Base-by-base conservation (phyloP, 2,329 filamentous ascomycete genomes). In the Penicillium nordicum region DNA sequence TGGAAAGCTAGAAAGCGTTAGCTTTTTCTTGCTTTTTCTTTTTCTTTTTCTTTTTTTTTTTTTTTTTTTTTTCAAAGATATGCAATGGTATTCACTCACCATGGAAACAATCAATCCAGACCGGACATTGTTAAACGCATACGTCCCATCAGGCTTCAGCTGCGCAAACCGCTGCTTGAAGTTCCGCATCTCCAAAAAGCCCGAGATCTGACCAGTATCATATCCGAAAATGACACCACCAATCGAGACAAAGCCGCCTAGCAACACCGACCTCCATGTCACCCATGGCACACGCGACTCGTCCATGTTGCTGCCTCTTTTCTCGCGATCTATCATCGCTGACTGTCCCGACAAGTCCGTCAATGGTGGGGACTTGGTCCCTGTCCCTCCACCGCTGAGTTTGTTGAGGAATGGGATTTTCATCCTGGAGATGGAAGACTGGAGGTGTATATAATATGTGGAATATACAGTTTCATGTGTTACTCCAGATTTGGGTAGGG, bases 171-270 rank as follows among this genome's bases (percentile, higher is more conserved):
- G 70, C 25, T 70, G 52, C 25, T 75, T 65, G 55, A 76, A 78
- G 62, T 79, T 67, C 0, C 63, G 57, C 75, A 77, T 78, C 36
- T 71, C 69, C 36, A 77, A 62, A 55, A 79, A 74, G 6, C 76
- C 76, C 1, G 72, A 74, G 52, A 79, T 78, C 61, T 78, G 76
- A 57, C 76, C 74, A 16, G 76, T 77, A 48, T 78, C 74, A 50
- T 76, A 77, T 16, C 75, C 74, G 48, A 76, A 76, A 21, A 78
- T 73, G 18, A 78, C 69, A 50, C 76, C 76, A 32, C 76, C 76
- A 66, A 78, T 78, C 0, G 76, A 78, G n/a, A 77, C 74, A 54
- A 78, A 72, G 2, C 74, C 63, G 5, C 73, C 75, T 65, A 79
- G 72, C 25, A 69, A 46, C 29, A 74, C 61, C 2, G 75, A 72